These are phyloP conservation scores for Chamaecrista fasciculata DNA, from an alignment of 306 rosid species.

Conservation along the genomic window DNA sequence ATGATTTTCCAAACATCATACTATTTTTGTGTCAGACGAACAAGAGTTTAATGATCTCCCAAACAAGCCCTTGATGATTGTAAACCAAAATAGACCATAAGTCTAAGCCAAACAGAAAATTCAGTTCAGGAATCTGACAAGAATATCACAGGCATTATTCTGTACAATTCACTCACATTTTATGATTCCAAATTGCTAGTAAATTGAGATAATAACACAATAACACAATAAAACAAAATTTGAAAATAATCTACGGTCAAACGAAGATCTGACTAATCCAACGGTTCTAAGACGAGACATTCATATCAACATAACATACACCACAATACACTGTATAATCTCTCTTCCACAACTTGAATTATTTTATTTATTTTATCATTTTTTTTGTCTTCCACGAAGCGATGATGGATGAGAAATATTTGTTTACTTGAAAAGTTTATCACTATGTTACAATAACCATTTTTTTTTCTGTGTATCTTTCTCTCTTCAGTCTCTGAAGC, in stretches of 20 bases:
- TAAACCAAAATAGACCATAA: no score
- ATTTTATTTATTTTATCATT: no score
- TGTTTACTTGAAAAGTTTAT: constrained; percentile 26
- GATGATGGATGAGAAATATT: not conserved
- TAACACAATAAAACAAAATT: not conserved
- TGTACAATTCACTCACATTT: not conserved
- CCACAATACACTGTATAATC: not conserved
- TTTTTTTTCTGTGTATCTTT: constrained; percentile 1
- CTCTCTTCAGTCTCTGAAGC: not conserved
- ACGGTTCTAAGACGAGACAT: not conserved
- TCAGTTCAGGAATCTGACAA: no score
- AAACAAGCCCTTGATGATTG: no score
- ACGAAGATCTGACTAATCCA: not conserved
- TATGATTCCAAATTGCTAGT: not conserved
- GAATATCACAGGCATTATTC: not conserved
- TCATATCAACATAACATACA: not conserved
- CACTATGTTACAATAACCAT: constrained; percentile 15
- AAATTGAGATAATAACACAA: no score
- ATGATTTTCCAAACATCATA: no score
- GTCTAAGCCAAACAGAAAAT: no score
- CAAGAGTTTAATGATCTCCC: no score
- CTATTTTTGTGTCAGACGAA: no score
- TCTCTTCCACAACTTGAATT: not conserved
- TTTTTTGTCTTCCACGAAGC: not conserved
- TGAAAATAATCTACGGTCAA: not conserved